Evolutionary conservation across 495 filamentous ascomycete species (phyloP), one percentile per base, ranked within the genome.

Genomic region (Aspergillus biplanus): DNA sequence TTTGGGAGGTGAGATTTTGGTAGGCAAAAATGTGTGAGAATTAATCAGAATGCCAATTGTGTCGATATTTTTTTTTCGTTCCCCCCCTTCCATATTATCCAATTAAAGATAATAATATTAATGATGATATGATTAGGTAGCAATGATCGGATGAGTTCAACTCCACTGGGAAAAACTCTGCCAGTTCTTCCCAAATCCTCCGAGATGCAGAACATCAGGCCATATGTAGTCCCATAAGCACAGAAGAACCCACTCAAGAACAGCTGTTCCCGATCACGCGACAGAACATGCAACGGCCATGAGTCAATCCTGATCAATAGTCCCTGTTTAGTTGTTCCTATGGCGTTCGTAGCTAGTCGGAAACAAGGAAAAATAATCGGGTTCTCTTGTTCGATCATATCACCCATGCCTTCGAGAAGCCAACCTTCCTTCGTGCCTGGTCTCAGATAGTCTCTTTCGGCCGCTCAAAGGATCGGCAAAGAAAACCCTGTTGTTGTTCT

Each of bases 231-330:
- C 5, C 27, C 16, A 9, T 21, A 3, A 12, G 16, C n/a, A 18
- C 16, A 18, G 21, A 18, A 27, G 7, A 18, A 50, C 47, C 47
- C n/a, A 27, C 47, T 21, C 47, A 50, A 31, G 47, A 50, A 50
- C 47, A 50, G 47, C 47, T 18, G 47, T 50, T 50, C 47, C 46
- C n/a, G 5, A 50, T 50, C 47, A 50, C 47, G 6, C 47, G 47
- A 50, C 47, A 18, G 5, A 44, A 44, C 5, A 44, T 44, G 3
- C 39, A 27, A 27, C 21, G 21, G 21, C 21, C 21, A 2, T 27
- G 21, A 27, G 21, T 27, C 21, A 2, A 27, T 27, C 21, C 21
- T 27, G n/a, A 15, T 44, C 39, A 11, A 6, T 44, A 44, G 39
- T 44, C n/a, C n/a, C 39, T 44, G 8, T 15, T 15, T 44, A 44